phyloP scores from a whole-genome alignment of 2,329 filamentous ascomycete species.

The Clarireedia paspali region DNA sequence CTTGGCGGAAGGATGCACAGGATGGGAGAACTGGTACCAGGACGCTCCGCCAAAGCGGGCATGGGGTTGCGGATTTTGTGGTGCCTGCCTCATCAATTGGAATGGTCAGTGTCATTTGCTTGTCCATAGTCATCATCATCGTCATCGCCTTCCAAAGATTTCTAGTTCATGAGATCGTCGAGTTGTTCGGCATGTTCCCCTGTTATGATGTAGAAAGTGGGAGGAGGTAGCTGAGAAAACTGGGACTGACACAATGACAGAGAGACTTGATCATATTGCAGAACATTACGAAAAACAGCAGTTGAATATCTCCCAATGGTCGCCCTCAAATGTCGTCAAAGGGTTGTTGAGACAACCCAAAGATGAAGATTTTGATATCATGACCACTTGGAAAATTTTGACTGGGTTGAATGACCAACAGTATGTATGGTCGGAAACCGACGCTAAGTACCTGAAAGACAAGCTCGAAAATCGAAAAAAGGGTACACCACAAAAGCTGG shows the following conservation, averaged over 20 bases:
- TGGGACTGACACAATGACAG: constrained; percentile 7
- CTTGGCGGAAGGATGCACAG: constrained; percentile 7
- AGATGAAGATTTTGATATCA: constrained; percentile 14
- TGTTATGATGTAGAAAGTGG: no score
- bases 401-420: constrained; percentile 9
- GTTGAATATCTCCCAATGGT: constrained; percentile 12
- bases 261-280: constrained; percentile 17
- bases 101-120: constrained; percentile 14
- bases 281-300: constrained; percentile 21
- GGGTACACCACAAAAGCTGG: constrained; percentile 10
- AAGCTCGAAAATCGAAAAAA: constrained; percentile 18
- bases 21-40: constrained; percentile 18
- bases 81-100: constrained; percentile 16
- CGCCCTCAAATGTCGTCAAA: constrained; percentile 16
- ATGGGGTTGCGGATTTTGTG: constrained; percentile 24
- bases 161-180: not conserved
- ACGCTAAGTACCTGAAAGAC: constrained; percentile 12
- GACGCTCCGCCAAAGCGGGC: constrained; percentile 15
- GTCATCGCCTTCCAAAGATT: no score
- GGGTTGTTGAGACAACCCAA: constrained; percentile 17
- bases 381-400: constrained; percentile 13
- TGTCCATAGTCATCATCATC: no score
- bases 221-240: not conserved
- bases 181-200: no score
- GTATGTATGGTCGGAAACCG: constrained; percentile 12